Evolutionary conservation across 108 stramenopile species (phyloP).

Genomic region (Skeletonema grethae): DNA sequence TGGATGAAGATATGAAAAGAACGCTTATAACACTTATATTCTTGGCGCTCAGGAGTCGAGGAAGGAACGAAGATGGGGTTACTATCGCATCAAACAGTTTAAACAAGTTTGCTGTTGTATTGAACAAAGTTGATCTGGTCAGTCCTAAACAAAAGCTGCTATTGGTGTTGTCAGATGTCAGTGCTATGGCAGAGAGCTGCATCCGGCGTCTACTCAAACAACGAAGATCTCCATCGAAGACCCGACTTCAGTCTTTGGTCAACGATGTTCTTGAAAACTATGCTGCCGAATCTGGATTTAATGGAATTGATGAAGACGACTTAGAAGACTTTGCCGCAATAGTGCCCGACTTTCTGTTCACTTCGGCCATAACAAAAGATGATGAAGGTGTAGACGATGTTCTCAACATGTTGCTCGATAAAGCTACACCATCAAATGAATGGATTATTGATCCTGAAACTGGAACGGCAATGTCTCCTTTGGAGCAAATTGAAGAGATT

Average conservation of each 20-base stretch:
- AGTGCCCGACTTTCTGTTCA: slow-evolving; percentile 66
- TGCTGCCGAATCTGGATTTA: slow-evolving; percentile 35
- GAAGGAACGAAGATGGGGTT: slow-evolving; percentile 58
- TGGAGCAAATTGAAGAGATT: slow-evolving; percentile 82
- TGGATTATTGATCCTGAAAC: slow-evolving; percentile 71
- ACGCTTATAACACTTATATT: slow-evolving; percentile 72
- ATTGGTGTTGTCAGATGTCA: slow-evolving; percentile 71
- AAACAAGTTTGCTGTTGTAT: slow-evolving; percentile 78
- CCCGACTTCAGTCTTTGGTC: slow-evolving; percentile 33
- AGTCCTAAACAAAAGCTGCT: slow-evolving; percentile 83
- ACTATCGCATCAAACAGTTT: slow-evolving; percentile 12
- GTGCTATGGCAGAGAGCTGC: slow-evolving; percentile 69
- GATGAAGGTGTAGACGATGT: slow-evolving; percentile 86
- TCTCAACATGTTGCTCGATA: slow-evolving; percentile 63
- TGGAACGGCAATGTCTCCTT: slow-evolving; percentile 58
- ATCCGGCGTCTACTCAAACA: slow-evolving; percentile 42
- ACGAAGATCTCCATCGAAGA: slow-evolving; percentile 28
- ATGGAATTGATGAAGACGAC: slow-evolving; percentile 41
- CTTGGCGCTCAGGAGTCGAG: slow-evolving; percentile 55
- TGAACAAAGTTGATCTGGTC: slow-evolving; percentile 94
- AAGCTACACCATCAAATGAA: slow-evolving; percentile 64
- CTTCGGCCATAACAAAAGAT: slow-evolving; percentile 64
- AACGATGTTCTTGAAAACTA: slow-evolving; percentile 31
- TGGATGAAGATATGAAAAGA: slow-evolving; percentile 65
- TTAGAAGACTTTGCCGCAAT: slow-evolving; percentile 48